These are phyloP conservation scores for Penicillium pulvis DNA, from an alignment of 495 filamentous ascomycete species.

Conservation along the genomic window DNA sequence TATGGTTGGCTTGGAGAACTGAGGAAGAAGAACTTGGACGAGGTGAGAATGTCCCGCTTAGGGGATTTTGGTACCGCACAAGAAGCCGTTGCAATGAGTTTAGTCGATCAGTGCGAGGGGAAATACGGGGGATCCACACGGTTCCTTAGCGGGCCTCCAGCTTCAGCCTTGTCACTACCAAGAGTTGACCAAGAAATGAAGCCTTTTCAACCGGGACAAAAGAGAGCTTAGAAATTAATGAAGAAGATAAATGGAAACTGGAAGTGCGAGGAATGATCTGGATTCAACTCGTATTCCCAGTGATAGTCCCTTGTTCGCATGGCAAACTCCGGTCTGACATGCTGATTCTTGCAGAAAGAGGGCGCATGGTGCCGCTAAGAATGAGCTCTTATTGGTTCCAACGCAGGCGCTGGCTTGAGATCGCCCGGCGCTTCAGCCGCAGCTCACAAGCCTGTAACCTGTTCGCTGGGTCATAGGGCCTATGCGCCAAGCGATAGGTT, in stretches of 20 bases:
- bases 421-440: not conserved
- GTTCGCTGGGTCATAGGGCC: not conserved
- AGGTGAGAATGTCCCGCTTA: not conserved
- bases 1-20: not conserved
- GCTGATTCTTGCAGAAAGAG: not conserved
- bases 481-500: not conserved
- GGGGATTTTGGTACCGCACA: not conserved
- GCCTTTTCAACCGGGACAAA: not conserved
- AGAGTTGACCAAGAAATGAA: not conserved
- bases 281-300: not conserved
- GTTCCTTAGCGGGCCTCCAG: not conserved
- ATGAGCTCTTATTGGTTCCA: not conserved
- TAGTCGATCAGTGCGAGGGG: constrained; percentile 13
- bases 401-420: not conserved
- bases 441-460: not conserved
- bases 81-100: constrained; percentile 3
- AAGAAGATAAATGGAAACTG: not conserved
- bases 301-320: not conserved
- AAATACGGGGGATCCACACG: not conserved
- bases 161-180: not conserved
- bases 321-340: not conserved
- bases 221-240: not conserved
- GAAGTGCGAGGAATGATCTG: not conserved
- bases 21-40: not conserved
- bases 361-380: not conserved